These are phyloP conservation scores for Peronospora farinosa DNA, from an alignment of 352 stramenopile genomes.

Conservation along the genomic window DNA sequence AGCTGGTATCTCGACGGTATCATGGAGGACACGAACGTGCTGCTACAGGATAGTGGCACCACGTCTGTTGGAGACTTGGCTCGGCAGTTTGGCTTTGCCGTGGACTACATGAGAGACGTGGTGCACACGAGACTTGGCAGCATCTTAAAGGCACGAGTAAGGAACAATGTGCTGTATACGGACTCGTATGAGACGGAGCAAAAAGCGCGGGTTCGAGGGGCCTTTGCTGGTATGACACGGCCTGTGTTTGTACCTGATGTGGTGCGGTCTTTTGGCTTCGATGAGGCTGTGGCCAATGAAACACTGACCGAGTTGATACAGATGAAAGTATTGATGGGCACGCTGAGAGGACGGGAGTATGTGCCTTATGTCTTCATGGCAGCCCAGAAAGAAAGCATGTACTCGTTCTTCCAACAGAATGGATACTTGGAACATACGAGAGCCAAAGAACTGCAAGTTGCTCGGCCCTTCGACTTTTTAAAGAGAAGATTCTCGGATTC, in stretches of 20 bases:
- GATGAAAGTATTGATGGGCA: conserved; percentile 49
- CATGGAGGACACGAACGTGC: conserved; percentile 73
- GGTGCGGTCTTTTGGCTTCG: conserved; percentile 44
- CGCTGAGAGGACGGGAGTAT: conserved; percentile 64
- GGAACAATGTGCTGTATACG: conserved; percentile 70
- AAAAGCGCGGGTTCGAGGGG: conserved; percentile 54
- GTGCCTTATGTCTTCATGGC: conserved; percentile 75
- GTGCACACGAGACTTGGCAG: conserved; percentile 51
- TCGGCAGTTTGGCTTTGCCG: conserved; percentile 74
- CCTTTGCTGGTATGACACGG: conserved; percentile 54
- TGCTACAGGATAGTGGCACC: conserved; percentile 68
- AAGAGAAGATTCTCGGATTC: conserved; percentile 64
- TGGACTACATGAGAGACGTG: conserved; percentile 81
- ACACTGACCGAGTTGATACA: conserved; percentile 51
- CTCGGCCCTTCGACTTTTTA: conserved; percentile 66
- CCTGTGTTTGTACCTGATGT: conserved; percentile 70
- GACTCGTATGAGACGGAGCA: conserved; percentile 64
- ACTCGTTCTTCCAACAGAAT: conserved; percentile 85
- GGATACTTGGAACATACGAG: conserved; percentile 62
- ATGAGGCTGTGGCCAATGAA: conserved; percentile 61
- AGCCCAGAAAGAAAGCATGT: conserved; percentile 65
- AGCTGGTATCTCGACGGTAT: conserved; percentile 80
- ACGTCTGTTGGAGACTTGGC: conserved; percentile 63
- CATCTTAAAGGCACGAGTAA: conserved; percentile 56
- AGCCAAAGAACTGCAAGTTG: conserved; percentile 53